These are phyloP conservation scores for Colletotrichum echinochloae DNA, from an alignment of 2,329 filamentous ascomycete genomes.

Conservation along the genomic window DNA sequence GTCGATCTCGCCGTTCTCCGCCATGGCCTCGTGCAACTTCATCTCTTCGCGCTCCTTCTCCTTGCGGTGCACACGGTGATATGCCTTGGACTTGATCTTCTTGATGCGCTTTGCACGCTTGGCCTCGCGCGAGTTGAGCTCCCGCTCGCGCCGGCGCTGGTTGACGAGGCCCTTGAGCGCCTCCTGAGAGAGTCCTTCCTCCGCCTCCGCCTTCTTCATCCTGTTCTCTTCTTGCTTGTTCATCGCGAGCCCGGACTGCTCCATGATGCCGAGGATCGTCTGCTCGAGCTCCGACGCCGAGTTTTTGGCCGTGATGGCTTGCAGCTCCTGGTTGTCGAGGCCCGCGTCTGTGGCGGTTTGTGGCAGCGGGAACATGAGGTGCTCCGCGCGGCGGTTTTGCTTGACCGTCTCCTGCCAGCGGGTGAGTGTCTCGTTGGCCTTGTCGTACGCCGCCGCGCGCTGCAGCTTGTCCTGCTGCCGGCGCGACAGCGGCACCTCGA, in stretches of 20 bases:
- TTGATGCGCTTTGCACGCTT: constrained; percentile 92
- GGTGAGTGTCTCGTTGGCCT: constrained; percentile 90
- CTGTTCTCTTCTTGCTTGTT: constrained; percentile 57
- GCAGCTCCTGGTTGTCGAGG: constrained; percentile 71
- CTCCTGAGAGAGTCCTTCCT: constrained; percentile 76
- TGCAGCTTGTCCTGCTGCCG: constrained; percentile 89
- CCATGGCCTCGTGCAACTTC: constrained; percentile 63
- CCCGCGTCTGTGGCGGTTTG: constrained; percentile 75
- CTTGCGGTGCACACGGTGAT: constrained; percentile 90
- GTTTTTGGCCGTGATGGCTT: constrained; percentile 71
- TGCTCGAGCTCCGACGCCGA: constrained; percentile 85
- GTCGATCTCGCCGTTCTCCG: constrained; percentile 69
- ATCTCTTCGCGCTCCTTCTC: constrained; percentile 68
- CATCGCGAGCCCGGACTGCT: constrained; percentile 82
- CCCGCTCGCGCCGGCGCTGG: constrained; percentile 82
- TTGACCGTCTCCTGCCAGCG: constrained; percentile 97
- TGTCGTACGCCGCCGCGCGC: constrained; percentile 84
- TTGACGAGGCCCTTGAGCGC: constrained; percentile 79
- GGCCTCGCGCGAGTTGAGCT: constrained; percentile 89
- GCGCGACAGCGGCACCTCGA: constrained; percentile 85
- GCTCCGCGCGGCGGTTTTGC: constrained; percentile 90
- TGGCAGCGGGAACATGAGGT: constrained; percentile 86
- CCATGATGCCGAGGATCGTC: constrained; percentile 88
- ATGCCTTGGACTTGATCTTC: constrained; percentile 98
- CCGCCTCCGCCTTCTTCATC: constrained; percentile 73